Conservation (phyloP, 2,329 filamentous ascomycete genomes). For the Colletotrichum echinochloae region DNA sequence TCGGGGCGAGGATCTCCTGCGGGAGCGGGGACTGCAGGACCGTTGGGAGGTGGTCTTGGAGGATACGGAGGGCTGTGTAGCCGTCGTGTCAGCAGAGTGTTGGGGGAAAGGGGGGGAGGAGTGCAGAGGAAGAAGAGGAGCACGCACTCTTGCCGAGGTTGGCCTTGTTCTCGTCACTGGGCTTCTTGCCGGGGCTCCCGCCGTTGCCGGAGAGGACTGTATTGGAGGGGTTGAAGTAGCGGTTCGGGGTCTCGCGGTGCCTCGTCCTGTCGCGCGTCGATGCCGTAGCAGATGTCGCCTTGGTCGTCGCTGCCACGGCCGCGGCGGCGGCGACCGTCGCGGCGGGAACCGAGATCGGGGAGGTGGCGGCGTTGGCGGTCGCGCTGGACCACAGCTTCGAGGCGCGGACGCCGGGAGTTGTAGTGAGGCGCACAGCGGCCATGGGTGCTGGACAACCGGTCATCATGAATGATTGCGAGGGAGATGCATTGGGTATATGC, state of each 20-base stretch:
- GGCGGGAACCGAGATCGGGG: background rate
- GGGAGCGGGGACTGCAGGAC: slow-evolving; percentile 76
- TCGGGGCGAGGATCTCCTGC: slow-evolving; percentile 80
- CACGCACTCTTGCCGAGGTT: slow-evolving; percentile 73
- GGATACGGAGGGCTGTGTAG: slow-evolving; percentile 68
- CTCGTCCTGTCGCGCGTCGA: slow-evolving; percentile 10
- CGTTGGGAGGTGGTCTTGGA: slow-evolving; percentile 75
- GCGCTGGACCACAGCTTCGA: slow-evolving; percentile 27
- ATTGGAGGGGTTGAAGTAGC: slow-evolving; percentile 40
- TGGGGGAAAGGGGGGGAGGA: background rate
- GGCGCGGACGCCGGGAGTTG: slow-evolving; percentile 26
- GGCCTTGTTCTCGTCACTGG: slow-evolving; percentile 67
- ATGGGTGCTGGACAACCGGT: slow-evolving; percentile 17
- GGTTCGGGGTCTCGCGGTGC: slow-evolving; percentile 20
- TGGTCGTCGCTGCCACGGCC: background rate
- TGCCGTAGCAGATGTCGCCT: background rate
- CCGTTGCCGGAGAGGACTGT: slow-evolving; percentile 16
- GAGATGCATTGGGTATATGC: slow-evolving; percentile 9
- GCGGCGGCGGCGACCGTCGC: background rate
- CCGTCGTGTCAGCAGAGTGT: slow-evolving; percentile 4
- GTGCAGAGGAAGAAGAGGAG: background rate
- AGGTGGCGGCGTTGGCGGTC: background rate
- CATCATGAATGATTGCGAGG: slow-evolving; percentile 15
- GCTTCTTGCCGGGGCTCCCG: slow-evolving; percentile 47
- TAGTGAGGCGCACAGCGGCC: slow-evolving; percentile 33